Percentiles rank a stretch among this genome's conserved stretches.
phyloP scores from a whole-genome alignment of 192 early-diverging fungal genomes.

The Coemansia aciculifera region DNA sequence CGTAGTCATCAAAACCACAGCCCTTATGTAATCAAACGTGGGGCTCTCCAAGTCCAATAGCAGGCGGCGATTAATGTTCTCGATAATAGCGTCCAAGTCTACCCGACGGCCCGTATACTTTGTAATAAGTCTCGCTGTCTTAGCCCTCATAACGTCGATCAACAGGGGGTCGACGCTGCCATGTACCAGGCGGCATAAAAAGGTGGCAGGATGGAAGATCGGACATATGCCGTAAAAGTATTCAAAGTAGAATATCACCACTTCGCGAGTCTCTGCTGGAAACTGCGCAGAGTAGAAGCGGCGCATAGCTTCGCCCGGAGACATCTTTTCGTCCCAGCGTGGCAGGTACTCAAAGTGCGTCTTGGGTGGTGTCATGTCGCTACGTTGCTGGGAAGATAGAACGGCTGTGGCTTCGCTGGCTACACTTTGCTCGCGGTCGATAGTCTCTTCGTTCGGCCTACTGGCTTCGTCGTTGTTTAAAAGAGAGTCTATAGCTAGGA shows the following conservation, averaged over 20 bases:
- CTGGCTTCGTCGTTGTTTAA: neutral
- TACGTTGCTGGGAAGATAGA: neutral
- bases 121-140: constrained; percentile 30
- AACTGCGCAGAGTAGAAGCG: constrained; percentile 39
- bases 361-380: neutral
- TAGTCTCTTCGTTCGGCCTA: neutral
- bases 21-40: constrained; percentile 43
- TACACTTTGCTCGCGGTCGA: neutral
- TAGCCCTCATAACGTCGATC: constrained; percentile 42
- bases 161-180: constrained; percentile 36
- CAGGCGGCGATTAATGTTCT: constrained; percentile 27
- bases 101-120: constrained; percentile 26
- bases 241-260: constrained; percentile 44
- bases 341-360: neutral
- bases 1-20: constrained; percentile 40
- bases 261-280: constrained; percentile 28
- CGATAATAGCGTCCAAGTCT: constrained; percentile 27
- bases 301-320: constrained; percentile 15
- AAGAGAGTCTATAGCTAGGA: neutral
- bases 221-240: constrained; percentile 45
- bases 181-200: constrained; percentile 34
- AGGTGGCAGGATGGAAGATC: constrained; percentile 50
- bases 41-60: constrained; percentile 34
- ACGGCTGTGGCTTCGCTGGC: constrained; percentile 1
- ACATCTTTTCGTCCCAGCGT: constrained; percentile 10